Conservation (phyloP, 768 basidiomycete genomes). For the Podaxis rugospora region DNA sequence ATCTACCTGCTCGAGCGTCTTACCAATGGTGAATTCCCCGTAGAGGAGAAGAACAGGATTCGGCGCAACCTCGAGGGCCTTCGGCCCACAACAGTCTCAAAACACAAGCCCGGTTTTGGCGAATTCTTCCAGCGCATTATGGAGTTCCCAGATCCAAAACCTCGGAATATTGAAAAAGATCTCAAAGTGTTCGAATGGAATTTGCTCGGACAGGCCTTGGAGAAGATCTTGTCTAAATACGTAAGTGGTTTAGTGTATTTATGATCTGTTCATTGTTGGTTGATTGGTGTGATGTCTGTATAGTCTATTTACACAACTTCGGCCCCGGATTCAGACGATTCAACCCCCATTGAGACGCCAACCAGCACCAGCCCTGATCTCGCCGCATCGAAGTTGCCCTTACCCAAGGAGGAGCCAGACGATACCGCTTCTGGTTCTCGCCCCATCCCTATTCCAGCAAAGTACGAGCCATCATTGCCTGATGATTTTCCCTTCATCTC, state of each 20-base stretch:
- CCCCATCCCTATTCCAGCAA: conserved; percentile 14
- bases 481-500: conserved; percentile 21
- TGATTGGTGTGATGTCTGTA: conserved; percentile 2
- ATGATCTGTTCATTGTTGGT: not conserved
- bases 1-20: conserved; percentile 85
- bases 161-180: conserved; percentile 96
- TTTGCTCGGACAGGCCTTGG: conserved; percentile 62
- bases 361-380: conserved; percentile 25
- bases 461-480: conserved; percentile 22
- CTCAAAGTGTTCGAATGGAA: conserved; percentile 85
- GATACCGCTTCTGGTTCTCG: not conserved
- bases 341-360: conserved; percentile 25
- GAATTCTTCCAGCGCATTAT: conserved; percentile 95
- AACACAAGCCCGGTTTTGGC: conserved; percentile 74
- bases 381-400: conserved; percentile 21
- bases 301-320: conserved; percentile 48
- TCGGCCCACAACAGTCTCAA: conserved; percentile 85
- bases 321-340: conserved; percentile 24
- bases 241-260: conserved; percentile 37
- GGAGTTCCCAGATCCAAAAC: conserved; percentile 92
- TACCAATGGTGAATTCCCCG: conserved; percentile 74
- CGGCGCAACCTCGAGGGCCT: conserved; percentile 92
- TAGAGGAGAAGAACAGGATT: conserved; percentile 97
- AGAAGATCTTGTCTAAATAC: conserved; percentile 83
- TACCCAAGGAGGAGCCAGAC: conserved; percentile 15